Conservation (phyloP, 1,284 basidiomycete genomes). For the Puccinia horiana region DNA sequence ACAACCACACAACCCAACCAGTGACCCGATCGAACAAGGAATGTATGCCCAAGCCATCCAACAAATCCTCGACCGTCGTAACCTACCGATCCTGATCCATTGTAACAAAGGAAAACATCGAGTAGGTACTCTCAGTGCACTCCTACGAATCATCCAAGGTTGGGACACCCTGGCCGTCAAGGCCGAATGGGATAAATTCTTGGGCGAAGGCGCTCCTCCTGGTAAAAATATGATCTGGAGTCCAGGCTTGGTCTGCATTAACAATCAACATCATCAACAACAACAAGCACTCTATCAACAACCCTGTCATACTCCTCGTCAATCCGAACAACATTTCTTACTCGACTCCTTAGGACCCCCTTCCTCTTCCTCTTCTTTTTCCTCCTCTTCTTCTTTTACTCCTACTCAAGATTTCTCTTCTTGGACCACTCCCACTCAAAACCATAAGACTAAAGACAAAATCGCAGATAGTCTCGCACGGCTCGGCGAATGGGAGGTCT, state of each 20-base stretch:
- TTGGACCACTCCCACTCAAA: neutral
- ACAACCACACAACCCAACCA: conserved; percentile 1
- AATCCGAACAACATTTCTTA: neutral
- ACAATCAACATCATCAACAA: neutral
- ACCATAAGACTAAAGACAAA: conserved; percentile 29
- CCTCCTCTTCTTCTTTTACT: neutral
- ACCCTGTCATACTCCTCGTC: neutral
- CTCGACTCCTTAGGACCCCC: neutral
- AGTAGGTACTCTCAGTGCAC: conserved; percentile 6
- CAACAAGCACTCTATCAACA: neutral
- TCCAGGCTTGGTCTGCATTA: conserved; percentile 21
- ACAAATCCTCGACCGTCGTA: conserved; percentile 31
- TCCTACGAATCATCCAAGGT: conserved; percentile 29
- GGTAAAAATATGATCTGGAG: conserved; percentile 48
- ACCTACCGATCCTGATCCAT: conserved; percentile 44
- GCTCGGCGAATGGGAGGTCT: conserved; percentile 36
- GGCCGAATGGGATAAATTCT: conserved; percentile 44
- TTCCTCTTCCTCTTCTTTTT: neutral
- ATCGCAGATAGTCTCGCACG: conserved; percentile 21
- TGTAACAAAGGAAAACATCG: conserved; percentile 45
- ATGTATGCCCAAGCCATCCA: conserved; percentile 6
- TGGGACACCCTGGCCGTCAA: conserved; percentile 2
- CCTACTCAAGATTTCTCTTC: neutral
- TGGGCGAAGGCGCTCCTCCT: conserved; percentile 39
- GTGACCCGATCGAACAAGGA: neutral